These are phyloP conservation scores for Malus hybrid DNA, from an alignment of 331 rosid species.

Conservation along the genomic window DNA sequence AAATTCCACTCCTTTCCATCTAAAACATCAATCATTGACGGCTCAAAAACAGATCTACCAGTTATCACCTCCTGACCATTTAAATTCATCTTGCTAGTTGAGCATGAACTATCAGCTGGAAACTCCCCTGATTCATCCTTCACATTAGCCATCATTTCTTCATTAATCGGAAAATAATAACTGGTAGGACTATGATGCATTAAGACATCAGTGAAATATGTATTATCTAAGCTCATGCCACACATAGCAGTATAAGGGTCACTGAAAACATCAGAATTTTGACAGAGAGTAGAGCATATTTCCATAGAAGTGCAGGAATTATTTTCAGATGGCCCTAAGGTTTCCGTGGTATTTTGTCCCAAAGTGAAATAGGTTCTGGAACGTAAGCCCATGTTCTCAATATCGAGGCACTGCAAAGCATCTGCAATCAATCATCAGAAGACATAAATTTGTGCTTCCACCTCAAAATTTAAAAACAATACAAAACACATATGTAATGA, in stretches of 20 bases:
- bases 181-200: constrained; percentile 22
- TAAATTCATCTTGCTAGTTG: constrained; percentile 47
- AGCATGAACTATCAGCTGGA: constrained; percentile 42
- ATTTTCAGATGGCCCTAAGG: constrained; percentile 42
- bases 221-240: constrained; percentile 28
- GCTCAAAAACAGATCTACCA: constrained; percentile 25
- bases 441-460: constrained; percentile 17
- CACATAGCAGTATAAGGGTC: constrained; percentile 28
- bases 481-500: constrained; percentile 3
- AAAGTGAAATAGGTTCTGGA: constrained; percentile 23
- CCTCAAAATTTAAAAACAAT: constrained; percentile 6
- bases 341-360: constrained; percentile 27
- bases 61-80: constrained; percentile 20
- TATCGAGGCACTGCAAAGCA: constrained; percentile 33
- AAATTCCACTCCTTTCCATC: constrained; percentile 23
- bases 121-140: constrained; percentile 42
- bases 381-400: constrained; percentile 27
- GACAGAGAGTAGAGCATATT: constrained; percentile 42
- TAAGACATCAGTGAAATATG: constrained; percentile 11
- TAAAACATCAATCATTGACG: constrained; percentile 12
- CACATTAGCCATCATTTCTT: constrained; percentile 18
- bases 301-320: constrained; percentile 45
- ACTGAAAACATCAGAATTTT: constrained; percentile 37
- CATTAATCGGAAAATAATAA: constrained; percentile 21
- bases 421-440: constrained; percentile 52